Evolutionary conservation across 2,329 filamentous ascomycete species (phyloP).

Genomic region (Fusarium musae): DNA sequence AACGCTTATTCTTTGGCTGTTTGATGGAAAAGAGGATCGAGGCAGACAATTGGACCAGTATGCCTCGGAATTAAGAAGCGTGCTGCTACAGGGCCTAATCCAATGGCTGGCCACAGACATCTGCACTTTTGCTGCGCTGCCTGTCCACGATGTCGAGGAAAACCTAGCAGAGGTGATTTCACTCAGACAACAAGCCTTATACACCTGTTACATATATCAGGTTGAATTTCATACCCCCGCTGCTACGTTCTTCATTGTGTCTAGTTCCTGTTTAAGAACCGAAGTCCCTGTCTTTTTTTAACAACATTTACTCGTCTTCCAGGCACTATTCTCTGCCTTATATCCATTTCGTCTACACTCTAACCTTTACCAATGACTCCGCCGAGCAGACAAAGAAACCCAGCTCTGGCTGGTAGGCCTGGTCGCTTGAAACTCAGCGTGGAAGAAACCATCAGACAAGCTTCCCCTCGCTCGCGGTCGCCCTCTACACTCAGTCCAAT

Average conservation of each 20-base stretch:
- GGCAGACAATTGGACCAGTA: slow-evolving; percentile 12
- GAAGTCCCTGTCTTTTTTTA: neutral
- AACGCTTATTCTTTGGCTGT: neutral
- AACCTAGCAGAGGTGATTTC: slow-evolving; percentile 8
- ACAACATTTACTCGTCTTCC: neutral
- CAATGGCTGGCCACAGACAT: slow-evolving; percentile 17
- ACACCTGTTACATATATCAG: neutral
- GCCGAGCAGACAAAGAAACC: slow-evolving; percentile 21
- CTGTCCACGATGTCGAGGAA: slow-evolving; percentile 6
- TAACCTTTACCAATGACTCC: slow-evolving; percentile 1
- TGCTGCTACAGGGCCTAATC: neutral
- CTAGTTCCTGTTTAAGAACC: neutral
- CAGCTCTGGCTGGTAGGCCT: slow-evolving; percentile 7
- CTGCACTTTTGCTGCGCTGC: slow-evolving; percentile 24
- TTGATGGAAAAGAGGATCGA: neutral
- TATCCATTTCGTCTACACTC: slow-evolving; percentile 1
- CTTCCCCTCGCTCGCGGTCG: slow-evolving; percentile 22
- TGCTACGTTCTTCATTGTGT: neutral
- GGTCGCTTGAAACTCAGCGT: slow-evolving; percentile 7
- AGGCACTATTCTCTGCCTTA: slow-evolving; percentile 12
- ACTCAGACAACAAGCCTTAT: neutral
- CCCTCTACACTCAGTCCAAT: slow-evolving; percentile 27
- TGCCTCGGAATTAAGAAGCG: slow-evolving; percentile 20
- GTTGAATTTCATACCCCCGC: neutral
- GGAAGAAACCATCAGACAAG: slow-evolving; percentile 17